Evolutionary conservation across 208 protist genomes (phyloP), one percentile per base, ranked within the genome.

Genomic region (Trypanosomatidae sp.): DNA sequence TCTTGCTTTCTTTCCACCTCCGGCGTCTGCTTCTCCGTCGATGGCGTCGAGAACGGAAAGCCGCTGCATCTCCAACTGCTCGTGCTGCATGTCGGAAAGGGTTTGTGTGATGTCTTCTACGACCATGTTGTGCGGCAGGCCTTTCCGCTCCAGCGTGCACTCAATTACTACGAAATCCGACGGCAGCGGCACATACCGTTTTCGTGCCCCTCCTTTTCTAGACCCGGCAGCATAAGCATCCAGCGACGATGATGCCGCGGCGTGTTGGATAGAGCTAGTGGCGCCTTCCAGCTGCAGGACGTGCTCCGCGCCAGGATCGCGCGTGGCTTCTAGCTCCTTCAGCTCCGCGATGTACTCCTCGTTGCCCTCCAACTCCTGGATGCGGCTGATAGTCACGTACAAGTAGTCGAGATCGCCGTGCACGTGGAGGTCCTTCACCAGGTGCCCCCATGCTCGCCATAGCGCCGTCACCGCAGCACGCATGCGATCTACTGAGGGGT

Each of bases 401-500:
- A 96, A 68, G 55, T 84, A 93, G 68, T 96, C 91, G 10, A 94
- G 73, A 73, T 96, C 89, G 13, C 88, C 91, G 62, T 93, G 79
- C 15, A 94, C 86, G 76, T 94, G 91, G 3, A 96, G 73, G 64
- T 96, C 89, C 73, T 96, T 96, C 8, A 96, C 77, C 8, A 96
- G 74, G 68, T 96, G 88, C 13, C 91, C 91, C 91, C 91, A 96
- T 19, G 76, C 79, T 46, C 82, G 71, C 91, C 91, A 96, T 39
- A 96, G 84, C 59, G 81, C 73, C 19, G 59, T 56, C 22, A 96
- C 77, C 0, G 84, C 85, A 59, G 89, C 88, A 47, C 84, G 83
- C 84, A 86, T 90, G 7, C 74, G 77, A 41, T 84, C 70, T 3
- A 59, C 15, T 9, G 70, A 66, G 22, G 78, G 76, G 46, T 80